These are phyloP conservation scores for Hyphodiscus hymeniophilus DNA, from an alignment of 495 filamentous ascomycete species.

Conservation along the genomic window DNA sequence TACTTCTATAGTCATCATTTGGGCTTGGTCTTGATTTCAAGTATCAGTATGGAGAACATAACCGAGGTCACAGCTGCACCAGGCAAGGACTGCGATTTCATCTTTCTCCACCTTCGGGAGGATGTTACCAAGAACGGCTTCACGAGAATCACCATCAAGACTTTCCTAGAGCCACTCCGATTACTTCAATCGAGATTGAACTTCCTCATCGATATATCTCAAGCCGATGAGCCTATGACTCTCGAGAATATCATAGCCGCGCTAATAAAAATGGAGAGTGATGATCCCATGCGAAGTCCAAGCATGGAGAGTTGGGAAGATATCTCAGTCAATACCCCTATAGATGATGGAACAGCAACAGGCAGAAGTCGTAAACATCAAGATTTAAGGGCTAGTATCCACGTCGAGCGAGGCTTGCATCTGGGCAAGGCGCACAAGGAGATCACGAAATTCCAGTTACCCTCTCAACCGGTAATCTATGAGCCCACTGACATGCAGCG, in stretches of 20 bases:
- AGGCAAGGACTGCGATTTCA: constrained; percentile 85
- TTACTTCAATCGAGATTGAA: constrained; percentile 78
- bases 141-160: constrained; percentile 75
- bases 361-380: constrained; percentile 38
- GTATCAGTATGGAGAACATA: constrained; percentile 62
- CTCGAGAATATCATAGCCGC: constrained; percentile 58
- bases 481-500: constrained; percentile 71
- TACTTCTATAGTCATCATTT: constrained; percentile 96
- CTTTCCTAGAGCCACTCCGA: constrained; percentile 79
- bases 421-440: constrained; percentile 43
- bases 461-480: constrained; percentile 72
- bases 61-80: constrained; percentile 83
- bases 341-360: constrained; percentile 43
- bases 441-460: constrained; percentile 73
- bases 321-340: constrained; percentile 54
- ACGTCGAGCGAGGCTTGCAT: constrained; percentile 53
- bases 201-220: constrained; percentile 69
- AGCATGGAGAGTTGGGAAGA: constrained; percentile 95
- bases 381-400: constrained; percentile 52
- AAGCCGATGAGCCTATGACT: constrained; percentile 51
- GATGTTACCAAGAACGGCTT: constrained; percentile 47
- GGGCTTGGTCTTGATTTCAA: constrained; percentile 80
- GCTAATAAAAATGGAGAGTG: constrained; percentile 45
- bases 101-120: constrained; percentile 76
- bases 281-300: constrained; percentile 51